Evolutionary conservation across 164 flowering plant species (phyloP).

Genomic region (Echeveria elegans): DNA sequence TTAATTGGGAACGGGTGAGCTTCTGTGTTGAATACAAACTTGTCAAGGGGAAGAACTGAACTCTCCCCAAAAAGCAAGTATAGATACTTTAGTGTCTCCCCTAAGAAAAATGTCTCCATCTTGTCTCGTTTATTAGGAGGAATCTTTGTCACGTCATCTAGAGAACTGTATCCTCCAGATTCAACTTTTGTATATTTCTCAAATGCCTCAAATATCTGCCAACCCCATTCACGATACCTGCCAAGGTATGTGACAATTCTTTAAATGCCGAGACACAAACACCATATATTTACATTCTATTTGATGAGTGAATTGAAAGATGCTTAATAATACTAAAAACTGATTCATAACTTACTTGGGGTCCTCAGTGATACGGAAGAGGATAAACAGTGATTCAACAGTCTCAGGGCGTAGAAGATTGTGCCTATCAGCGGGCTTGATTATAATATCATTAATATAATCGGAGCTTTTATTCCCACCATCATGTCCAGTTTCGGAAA

Average conservation of each 20-base stretch:
- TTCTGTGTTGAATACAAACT: constrained; percentile 88
- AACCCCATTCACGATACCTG: constrained; percentile 97
- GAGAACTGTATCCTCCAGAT: constrained; percentile 82
- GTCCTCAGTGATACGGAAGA: constrained; percentile 86
- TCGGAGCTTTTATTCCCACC: constrained; percentile 86
- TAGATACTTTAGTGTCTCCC: constrained; percentile 85
- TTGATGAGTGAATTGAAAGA: not conserved
- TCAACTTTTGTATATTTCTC: constrained; percentile 74
- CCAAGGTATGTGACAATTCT: constrained; percentile 10
- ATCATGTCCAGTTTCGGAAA: constrained; percentile 55
- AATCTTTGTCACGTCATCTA: constrained; percentile 73
- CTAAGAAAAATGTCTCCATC: constrained; percentile 96
- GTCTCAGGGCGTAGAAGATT: constrained; percentile 97
- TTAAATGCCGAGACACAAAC: not conserved
- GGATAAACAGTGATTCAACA: constrained; percentile 79
- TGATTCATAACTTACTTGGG: constrained; percentile 44
- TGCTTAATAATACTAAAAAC: not conserved
- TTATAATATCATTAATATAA: constrained; percentile 68
- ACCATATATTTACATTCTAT: not conserved
- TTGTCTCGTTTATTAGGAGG: constrained; percentile 89
- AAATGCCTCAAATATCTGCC: constrained; percentile 91
- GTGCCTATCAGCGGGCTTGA: constrained; percentile 79
- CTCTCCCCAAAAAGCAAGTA: constrained; percentile 72
- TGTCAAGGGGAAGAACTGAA: constrained; percentile 63
- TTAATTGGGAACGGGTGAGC: constrained; percentile 84